Base-by-base conservation (phyloP, 1,284 basidiomycete species). In the Moesziomyces antarcticus region DNA sequence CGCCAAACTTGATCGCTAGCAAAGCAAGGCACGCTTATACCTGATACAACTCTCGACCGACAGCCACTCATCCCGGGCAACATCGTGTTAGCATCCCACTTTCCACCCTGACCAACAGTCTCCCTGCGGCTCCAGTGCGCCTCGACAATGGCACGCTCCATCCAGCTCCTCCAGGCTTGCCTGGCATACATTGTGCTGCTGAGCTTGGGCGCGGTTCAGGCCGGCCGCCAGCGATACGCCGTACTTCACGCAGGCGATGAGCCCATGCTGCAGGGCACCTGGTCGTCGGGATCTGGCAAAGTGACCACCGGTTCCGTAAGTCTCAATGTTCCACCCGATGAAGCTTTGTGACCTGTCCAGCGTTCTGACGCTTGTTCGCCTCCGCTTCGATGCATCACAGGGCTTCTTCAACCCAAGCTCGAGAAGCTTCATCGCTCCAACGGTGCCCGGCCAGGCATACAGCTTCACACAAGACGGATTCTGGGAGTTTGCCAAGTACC, bases 401-500 rank as follows among this genome's bases (percentile, higher is more conserved):
- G 50, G 59, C 54, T 84, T 83, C 52, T 83, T 73, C 58, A 79
- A 83, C 53, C 81, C 82, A 3, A 61, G 73, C 22, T 82, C 78
- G 40, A 69, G 76, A 25, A 77, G 77, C 14, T 84, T 84, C 66
- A 80, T 24, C 14, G 53, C 79, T 11, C 83, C 83, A 5, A 43
- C 44, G 3, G 75, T 74, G 3, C 61, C 81, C 3, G 83, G 83
- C 5, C 63, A 73, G 42, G 73, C 81, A 10, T 83, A 84, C 72
- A 82, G 80, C 59, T 84, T 84, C 59, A 76, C 79, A 4, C 64
- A 54, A n/a, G 81, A 82, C 55, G 82, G 82, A 3, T 79, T 62
- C 52, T 84, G 81, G 80, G 83, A 84, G 69, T 69, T 82, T 63
- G 75, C 80, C 20, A 77, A 71, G 50, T 73, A 80, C 54, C 60